Conservation (phyloP, 805 yeast genomes). For the Candida awuae region DNA sequence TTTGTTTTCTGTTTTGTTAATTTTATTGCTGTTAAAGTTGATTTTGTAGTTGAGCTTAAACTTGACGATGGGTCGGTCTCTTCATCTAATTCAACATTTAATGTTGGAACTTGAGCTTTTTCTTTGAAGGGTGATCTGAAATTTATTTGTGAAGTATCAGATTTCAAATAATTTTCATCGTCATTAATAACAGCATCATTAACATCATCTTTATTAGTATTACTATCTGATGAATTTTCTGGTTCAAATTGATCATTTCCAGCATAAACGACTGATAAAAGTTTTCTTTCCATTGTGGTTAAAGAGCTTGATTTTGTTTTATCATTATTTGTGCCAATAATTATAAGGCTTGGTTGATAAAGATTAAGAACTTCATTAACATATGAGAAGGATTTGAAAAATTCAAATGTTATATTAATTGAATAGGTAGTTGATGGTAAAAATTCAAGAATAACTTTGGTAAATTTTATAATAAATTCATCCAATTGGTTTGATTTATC, state of each 20-base stretch:
- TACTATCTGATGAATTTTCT: not conserved
- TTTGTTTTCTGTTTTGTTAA: slow-evolving; percentile 26
- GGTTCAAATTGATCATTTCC: slow-evolving; percentile 11
- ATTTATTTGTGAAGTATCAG: slow-evolving; percentile 12
- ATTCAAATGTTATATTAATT: slow-evolving; percentile 47
- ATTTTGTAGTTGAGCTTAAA: slow-evolving; percentile 7
- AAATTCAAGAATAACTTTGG: slow-evolving; percentile 32
- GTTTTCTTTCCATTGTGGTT: slow-evolving; percentile 18
- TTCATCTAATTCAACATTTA: no score
- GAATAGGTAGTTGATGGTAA: slow-evolving; percentile 25
- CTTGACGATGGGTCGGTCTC: slow-evolving; percentile 6
- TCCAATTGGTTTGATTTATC: slow-evolving; percentile 16
- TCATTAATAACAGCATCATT: not conserved
- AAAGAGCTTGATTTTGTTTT: slow-evolving; percentile 24
- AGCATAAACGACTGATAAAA: slow-evolving; percentile 24
- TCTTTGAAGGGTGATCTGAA: slow-evolving; percentile 18
- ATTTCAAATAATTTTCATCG: not conserved
- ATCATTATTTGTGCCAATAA: slow-evolving; percentile 31
- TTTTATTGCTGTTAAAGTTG: slow-evolving; percentile 11
- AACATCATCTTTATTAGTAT: not conserved
- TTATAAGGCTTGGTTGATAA: slow-evolving; percentile 50
- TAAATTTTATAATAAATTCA: slow-evolving; percentile 27
- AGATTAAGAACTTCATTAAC: slow-evolving; percentile 47
- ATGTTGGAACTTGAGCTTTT: slow-evolving; percentile 8
- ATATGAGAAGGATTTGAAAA: slow-evolving; percentile 42